Percentiles rank a stretch among this genome's conserved stretches.
phyloP scores from a whole-genome alignment of 257 asterid species.

The Nyctanthes arbortristis region DNA sequence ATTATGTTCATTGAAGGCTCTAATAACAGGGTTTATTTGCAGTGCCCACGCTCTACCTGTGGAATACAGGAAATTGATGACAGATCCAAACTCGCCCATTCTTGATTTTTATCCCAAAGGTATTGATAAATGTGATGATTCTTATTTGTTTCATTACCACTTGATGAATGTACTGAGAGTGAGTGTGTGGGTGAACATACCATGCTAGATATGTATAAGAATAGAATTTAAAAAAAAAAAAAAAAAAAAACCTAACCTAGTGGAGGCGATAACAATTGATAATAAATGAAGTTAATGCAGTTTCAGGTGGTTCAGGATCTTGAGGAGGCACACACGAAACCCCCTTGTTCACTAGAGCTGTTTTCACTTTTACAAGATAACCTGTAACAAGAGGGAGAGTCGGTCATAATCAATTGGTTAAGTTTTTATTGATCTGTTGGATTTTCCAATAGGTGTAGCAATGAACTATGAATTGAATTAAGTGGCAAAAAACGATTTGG shows the following conservation, averaged over 20 bases:
- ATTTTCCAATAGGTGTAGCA: not conserved
- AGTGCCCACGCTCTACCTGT: constrained; percentile 95
- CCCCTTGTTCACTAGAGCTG: not conserved
- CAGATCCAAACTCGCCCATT: constrained; percentile 88
- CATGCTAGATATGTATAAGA: not conserved
- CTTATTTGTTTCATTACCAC: not conserved
- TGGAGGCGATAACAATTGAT: not conserved
- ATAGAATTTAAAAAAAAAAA: not conserved
- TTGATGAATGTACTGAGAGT: not conserved
- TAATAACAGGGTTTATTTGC: constrained; percentile 49
- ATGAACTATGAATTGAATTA: not conserved
- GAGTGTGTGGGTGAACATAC: not conserved
- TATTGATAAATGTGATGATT: constrained; percentile 29
- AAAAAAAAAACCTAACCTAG: not conserved
- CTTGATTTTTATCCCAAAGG: constrained; percentile 92
- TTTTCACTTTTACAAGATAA: not conserved
- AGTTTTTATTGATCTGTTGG: not conserved
- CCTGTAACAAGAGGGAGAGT: not conserved
- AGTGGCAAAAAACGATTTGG: not conserved
- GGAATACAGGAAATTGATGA: constrained; percentile 86
- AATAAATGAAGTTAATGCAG: not conserved
- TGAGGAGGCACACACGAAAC: not conserved
- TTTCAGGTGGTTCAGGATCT: not conserved
- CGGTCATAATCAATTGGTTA: not conserved
- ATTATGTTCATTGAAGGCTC: constrained; percentile 19